A percentile compares a stretch with the other conserved stretches of the same genome.
Evolutionary conservation across 2,329 filamentous ascomycete genomes (phyloP).

Genomic region (Botrytis pseudocinerea): DNA sequence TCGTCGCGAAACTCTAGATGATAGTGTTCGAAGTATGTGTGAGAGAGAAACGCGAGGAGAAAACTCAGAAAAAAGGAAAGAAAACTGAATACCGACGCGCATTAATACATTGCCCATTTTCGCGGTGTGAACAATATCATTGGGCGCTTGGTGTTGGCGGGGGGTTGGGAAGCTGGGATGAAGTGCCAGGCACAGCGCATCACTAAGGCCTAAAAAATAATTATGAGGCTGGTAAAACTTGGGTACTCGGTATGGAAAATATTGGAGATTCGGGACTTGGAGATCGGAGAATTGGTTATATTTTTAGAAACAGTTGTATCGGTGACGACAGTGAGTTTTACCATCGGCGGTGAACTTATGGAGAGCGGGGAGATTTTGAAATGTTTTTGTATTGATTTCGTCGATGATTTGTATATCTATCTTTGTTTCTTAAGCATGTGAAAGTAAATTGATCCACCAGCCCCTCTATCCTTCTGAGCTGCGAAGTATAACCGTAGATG

Average conservation of each 20-base stretch:
- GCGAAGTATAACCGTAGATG: constrained; percentile 3
- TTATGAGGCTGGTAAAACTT: neutral
- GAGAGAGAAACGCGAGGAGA: neutral
- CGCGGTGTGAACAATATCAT: constrained; percentile 5
- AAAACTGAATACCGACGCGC: neutral
- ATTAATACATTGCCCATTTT: constrained; percentile 1
- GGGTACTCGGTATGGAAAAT: neutral
- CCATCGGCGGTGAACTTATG: neutral
- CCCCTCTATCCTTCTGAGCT: neutral
- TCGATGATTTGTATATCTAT: constrained; percentile 8
- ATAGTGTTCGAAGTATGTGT: neutral
- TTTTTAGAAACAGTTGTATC: neutral
- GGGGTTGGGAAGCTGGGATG: constrained; percentile 9
- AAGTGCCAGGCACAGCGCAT: constrained; percentile 2
- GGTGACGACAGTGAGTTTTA: neutral
- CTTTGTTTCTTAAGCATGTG: neutral
- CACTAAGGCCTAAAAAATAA: neutral
- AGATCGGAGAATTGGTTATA: neutral
- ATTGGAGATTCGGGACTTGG: neutral
- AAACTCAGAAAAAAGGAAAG: neutral
- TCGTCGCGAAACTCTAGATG: neutral
- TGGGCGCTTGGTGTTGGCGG: neutral
- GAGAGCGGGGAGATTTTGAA: neutral
- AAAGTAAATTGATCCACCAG: neutral
- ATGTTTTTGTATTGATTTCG: constrained; percentile 6